Evolutionary conservation across 345 rosid species (phyloP).

Genomic region (Linum tenue): DNA sequence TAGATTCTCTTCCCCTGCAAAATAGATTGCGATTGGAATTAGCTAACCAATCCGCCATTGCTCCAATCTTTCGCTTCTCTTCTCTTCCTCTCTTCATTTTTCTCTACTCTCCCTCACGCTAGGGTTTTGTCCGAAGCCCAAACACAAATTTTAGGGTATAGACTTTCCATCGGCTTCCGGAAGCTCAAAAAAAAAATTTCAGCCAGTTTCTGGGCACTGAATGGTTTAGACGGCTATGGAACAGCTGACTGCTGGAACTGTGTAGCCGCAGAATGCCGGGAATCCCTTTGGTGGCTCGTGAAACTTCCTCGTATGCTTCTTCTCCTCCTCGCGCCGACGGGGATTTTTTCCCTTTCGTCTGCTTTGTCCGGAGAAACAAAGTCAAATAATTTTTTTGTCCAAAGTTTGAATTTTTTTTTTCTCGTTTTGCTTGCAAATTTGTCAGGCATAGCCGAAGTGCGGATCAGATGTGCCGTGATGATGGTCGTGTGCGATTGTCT

Average conservation of each 20-base stretch:
- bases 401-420: not conserved
- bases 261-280: slow-evolving; percentile 4
- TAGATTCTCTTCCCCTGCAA: too few species aligned
- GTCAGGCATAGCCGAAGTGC: slow-evolving; percentile 67
- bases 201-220: not conserved
- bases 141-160: not conserved
- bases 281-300: slow-evolving; percentile 5
- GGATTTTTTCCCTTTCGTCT: not conserved
- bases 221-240: not conserved
- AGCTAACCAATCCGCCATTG: not conserved
- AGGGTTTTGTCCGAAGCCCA: not conserved
- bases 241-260: not conserved
- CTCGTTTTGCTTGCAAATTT: not conserved
- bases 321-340: too few species aligned
- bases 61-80: not conserved
- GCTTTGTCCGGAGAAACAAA: too few species aligned
- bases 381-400: too few species aligned
- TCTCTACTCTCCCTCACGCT: not conserved
- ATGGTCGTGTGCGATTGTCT: slow-evolving; percentile 59
- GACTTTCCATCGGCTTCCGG: not conserved
- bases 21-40: too few species aligned
- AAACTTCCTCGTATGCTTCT: not conserved
- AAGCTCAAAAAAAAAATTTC: not conserved
- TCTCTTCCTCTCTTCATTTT: not conserved
- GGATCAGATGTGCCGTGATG: slow-evolving; percentile 93